phyloP scores from a whole-genome alignment of 2,329 filamentous ascomycete genomes.

The Diplodia mutila region DNA sequence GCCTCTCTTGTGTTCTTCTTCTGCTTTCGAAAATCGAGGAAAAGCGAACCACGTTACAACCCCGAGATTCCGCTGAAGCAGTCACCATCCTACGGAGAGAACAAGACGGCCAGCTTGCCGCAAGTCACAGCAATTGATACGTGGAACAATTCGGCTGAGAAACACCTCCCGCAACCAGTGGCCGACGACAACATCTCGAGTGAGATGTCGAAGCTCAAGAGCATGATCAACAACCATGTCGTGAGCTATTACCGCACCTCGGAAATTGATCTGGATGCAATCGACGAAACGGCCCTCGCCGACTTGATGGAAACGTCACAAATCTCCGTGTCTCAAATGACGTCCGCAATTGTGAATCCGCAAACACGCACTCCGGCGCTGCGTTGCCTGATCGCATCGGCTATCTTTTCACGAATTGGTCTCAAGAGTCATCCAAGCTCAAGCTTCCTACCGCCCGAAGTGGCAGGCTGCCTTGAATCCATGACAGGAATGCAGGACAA shows the following conservation, averaged over 20 bases:
- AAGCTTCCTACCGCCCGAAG: slow-evolving; percentile 37
- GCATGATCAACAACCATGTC: slow-evolving; percentile 42
- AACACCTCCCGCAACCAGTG: slow-evolving; percentile 37
- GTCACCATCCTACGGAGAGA: slow-evolving; percentile 1
- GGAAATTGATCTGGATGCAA: slow-evolving; percentile 30
- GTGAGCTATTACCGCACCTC: slow-evolving; percentile 41
- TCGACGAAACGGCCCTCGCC: slow-evolving; percentile 35
- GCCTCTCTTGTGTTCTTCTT: slow-evolving; percentile 33
- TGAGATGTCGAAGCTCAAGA: slow-evolving; percentile 40
- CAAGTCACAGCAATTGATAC: neutral
- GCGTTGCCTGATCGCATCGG: slow-evolving; percentile 40
- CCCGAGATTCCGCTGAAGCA: neutral
- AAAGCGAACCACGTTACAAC: neutral
- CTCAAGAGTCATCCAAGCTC: slow-evolving; percentile 28
- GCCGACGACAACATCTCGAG: slow-evolving; percentile 38
- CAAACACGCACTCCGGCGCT: slow-evolving; percentile 36
- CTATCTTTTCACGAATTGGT: slow-evolving; percentile 34
- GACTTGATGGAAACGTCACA: slow-evolving; percentile 33
- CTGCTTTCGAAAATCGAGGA: slow-evolving; percentile 31
- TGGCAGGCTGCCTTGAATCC: slow-evolving; percentile 32
- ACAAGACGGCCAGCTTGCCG: neutral
- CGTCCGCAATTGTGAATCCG: slow-evolving; percentile 35
- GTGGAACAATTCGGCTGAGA: slow-evolving; percentile 10
- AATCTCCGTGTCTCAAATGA: slow-evolving; percentile 31
- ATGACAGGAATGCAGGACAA: slow-evolving; percentile 26